Base-by-base conservation (phyloP, 2,329 filamentous ascomycete genomes). In the Pseudofabraea citricarpa region DNA sequence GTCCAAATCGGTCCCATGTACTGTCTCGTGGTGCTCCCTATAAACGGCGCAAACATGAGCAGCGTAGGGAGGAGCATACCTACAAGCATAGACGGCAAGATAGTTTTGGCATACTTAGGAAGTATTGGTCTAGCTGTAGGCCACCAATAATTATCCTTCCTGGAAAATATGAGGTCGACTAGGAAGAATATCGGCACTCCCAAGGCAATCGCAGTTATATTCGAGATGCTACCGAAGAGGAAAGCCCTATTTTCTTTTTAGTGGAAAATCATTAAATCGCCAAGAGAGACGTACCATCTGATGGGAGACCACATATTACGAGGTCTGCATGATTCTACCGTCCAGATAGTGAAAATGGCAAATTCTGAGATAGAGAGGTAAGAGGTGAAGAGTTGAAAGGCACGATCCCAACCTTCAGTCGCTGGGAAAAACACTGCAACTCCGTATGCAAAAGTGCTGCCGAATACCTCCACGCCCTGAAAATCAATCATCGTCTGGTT, bases 141-240 rank as follows among this genome's bases (percentile, higher is more conserved):
- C 40, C 29, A 41, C 40, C 40, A 41, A 23, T 41, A 41, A 29
- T 13, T 41, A 21, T 35, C 27, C 10, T 19, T 8, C 29, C 19
- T 23, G 27, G 40, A 41, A 41, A 35, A 13, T 8, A 36, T 21
- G 40, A 6, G 20, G 20, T 41, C n/a, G 16, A 19, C 40, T 15
- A 23, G 19, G 40, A 21, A 41, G 40, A 21, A 41, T 10, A 41
- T 21, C 23, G 40, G 40, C 26, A 41, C 24, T 15, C 24, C 29
- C 13, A 35, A 22, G 20, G 19, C 40, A 16, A 41, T 35, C 18
- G 19, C 29, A n/a, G 26, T 41, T 15, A 35, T 22, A 6, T 36
- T 19, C n/a, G 26, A 41, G n/a, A 41, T 33, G 31, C 9, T 33
- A 16, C 8, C 15, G 9, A 9, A 9, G 31, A 16, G 31, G 15